A percentile compares a stretch with the other conserved stretches of the same genome.
Conservation (phyloP, 148 eudicot genomes). For the Rhododendron kiyosumense region DNA sequence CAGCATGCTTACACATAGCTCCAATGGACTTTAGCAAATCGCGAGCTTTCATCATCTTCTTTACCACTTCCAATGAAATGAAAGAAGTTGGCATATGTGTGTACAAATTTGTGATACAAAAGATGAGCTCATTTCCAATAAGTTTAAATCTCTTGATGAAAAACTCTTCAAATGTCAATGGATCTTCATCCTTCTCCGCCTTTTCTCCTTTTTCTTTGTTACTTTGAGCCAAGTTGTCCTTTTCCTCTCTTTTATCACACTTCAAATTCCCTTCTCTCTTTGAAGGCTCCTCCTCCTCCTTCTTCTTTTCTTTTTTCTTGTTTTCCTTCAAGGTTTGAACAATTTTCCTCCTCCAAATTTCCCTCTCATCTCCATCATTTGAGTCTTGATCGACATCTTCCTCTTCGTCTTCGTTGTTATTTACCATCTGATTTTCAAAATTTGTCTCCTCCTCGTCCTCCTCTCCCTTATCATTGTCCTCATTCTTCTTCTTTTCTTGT, state of each 20-base stretch:
- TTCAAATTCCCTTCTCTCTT: not conserved
- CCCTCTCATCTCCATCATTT: not conserved
- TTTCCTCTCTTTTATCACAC: not conserved
- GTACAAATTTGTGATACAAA: constrained; percentile 27
- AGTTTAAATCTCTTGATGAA: constrained; percentile 13
- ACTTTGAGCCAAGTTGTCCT: not conserved
- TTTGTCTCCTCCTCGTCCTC: not conserved
- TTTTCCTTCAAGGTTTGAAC: constrained; percentile 14
- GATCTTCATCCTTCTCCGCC: not conserved
- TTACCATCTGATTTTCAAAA: not conserved
- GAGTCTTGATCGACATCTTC: not conserved
- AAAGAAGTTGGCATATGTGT: constrained; percentile 57
- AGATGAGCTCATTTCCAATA: constrained; percentile 15
- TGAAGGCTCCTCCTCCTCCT: not conserved
- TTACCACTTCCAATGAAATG: constrained; percentile 17
- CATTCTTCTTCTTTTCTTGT: not conserved
- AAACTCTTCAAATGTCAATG: constrained; percentile 41
- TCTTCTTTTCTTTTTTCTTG: constrained; percentile 7
- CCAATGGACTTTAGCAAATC: constrained; percentile 21
- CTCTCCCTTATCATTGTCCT: not conserved
- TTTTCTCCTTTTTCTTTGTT: not conserved
- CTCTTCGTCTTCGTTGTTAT: not conserved
- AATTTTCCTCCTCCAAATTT: constrained; percentile 13
- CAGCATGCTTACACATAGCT: not conserved
- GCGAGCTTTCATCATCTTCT: constrained; percentile 30